Conservation (phyloP, 306 rosid species). For the Cucurbita maxima region DNA sequence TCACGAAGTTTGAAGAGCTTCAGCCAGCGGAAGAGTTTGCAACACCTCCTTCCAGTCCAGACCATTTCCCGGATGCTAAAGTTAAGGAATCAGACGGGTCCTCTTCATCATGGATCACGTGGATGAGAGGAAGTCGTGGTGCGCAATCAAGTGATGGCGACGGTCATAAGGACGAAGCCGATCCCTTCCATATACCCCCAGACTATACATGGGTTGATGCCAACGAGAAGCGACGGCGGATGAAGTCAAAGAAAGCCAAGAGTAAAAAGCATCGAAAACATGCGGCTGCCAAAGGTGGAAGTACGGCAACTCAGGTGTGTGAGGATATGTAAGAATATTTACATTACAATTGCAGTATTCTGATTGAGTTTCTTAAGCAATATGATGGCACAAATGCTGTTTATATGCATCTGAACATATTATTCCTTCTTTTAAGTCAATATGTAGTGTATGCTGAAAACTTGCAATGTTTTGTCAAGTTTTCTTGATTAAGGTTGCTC, state of each 20-base stretch:
- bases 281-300: slow-evolving; percentile 35
- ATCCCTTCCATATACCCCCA: slow-evolving; percentile 73
- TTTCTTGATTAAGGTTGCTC: not conserved
- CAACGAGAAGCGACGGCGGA: slow-evolving; percentile 70
- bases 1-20: slow-evolving; percentile 93
- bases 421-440: not conserved
- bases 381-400: not conserved
- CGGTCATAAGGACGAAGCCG: slow-evolving; percentile 62
- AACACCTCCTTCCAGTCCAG: slow-evolving; percentile 94
- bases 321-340: slow-evolving; percentile 51
- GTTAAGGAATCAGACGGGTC: slow-evolving; percentile 66
- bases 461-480: not conserved
- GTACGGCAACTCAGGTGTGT: slow-evolving; percentile 34
- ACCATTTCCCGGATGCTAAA: slow-evolving; percentile 68
- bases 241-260: slow-evolving; percentile 83
- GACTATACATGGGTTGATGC: slow-evolving; percentile 89
- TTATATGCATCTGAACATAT: not conserved
- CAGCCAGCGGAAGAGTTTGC: slow-evolving; percentile 87
- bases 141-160: slow-evolving; percentile 76
- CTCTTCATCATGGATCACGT: slow-evolving; percentile 71
- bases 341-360: slow-evolving; percentile 5
- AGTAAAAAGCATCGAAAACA: slow-evolving; percentile 66
- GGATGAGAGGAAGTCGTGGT: slow-evolving; percentile 89
- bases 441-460: not conserved
- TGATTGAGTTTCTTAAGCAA: not conserved